These are phyloP conservation scores for Candolleomyces aberdarensis DNA, from an alignment of 768 basidiomycete species.

Conservation along the genomic window DNA sequence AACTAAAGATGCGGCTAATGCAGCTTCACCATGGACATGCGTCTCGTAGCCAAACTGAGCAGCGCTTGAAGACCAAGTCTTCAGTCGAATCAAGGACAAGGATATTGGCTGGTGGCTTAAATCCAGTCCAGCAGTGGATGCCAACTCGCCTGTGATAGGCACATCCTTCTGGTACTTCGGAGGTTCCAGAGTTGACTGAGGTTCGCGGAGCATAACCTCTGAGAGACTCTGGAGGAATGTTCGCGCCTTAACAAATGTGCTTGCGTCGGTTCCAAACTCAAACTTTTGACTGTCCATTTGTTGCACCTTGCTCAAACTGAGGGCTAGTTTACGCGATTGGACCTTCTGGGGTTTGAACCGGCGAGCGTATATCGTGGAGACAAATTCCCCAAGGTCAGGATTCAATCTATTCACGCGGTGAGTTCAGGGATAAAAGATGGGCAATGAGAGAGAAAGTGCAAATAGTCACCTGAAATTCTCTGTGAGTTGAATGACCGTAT, in stretches of 20 bases:
- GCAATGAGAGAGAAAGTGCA: neutral
- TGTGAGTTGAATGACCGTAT: constrained; percentile 44
- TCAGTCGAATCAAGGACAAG: constrained; percentile 39
- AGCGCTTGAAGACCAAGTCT: constrained; percentile 26
- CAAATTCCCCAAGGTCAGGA: constrained; percentile 51
- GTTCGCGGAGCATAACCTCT: constrained; percentile 40
- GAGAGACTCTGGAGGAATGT: constrained; percentile 40
- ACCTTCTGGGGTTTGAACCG: constrained; percentile 47
- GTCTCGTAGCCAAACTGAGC: constrained; percentile 42
- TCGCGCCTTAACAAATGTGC: constrained; percentile 25
- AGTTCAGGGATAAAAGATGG: neutral
- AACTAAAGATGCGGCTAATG: constrained; percentile 42
- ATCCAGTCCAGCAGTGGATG: constrained; percentile 10
- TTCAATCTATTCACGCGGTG: constrained; percentile 34
- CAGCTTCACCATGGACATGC: constrained; percentile 47
- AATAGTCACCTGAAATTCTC: constrained; percentile 46
- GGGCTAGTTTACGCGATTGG: constrained; percentile 38
- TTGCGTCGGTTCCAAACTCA: constrained; percentile 19
- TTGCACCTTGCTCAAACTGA: constrained; percentile 27
- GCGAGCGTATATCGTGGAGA: constrained; percentile 48
- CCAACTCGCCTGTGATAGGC: neutral
- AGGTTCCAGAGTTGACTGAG: constrained; percentile 30
- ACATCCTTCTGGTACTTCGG: constrained; percentile 12
- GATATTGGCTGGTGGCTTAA: constrained; percentile 37
- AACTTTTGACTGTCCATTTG: constrained; percentile 8